Conservation (phyloP, 1,139 yeast genomes). For the Yamadazyma jaroonii region DNA sequence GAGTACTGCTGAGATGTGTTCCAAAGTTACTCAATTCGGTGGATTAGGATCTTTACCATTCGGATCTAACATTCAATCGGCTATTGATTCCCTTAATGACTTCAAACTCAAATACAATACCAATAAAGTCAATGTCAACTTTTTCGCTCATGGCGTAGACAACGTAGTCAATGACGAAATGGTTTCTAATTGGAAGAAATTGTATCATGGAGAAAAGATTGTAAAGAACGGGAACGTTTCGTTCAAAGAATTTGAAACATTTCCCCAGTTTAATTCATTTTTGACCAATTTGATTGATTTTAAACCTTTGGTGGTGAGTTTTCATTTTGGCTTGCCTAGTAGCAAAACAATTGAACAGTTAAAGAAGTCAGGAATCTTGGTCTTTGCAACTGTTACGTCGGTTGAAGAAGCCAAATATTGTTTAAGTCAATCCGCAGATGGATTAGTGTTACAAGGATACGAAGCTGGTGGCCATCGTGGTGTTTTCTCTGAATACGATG, state of each 20-base stretch:
- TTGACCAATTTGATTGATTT: constrained; percentile 11
- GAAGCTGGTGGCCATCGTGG: constrained; percentile 61
- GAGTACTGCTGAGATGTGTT: constrained; percentile 39
- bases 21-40: constrained; percentile 34
- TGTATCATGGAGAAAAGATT: constrained; percentile 8
- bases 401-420: constrained; percentile 32
- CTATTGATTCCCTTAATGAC: constrained; percentile 13
- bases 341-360: constrained; percentile 35
- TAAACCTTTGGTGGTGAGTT: constrained; percentile 39
- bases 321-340: constrained; percentile 49
- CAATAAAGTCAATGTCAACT: constrained; percentile 40
- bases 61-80: constrained; percentile 20
- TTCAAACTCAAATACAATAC: constrained; percentile 13
- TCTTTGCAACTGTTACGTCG: constrained; percentile 49
- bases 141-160: constrained; percentile 40
- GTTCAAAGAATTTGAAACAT: constrained; percentile 29
- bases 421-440: constrained; percentile 28
- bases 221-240: constrained; percentile 31
- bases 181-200: constrained; percentile 23
- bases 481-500: constrained; percentile 33
- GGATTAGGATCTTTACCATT: constrained; percentile 48
- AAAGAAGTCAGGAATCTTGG: constrained; percentile 45
- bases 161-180: constrained; percentile 13
- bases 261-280: constrained; percentile 11
- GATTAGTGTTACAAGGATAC: constrained; percentile 46